These are phyloP conservation scores for Paxillus involutus DNA, from an alignment of 768 basidiomycete genomes.

Conservation along the genomic window DNA sequence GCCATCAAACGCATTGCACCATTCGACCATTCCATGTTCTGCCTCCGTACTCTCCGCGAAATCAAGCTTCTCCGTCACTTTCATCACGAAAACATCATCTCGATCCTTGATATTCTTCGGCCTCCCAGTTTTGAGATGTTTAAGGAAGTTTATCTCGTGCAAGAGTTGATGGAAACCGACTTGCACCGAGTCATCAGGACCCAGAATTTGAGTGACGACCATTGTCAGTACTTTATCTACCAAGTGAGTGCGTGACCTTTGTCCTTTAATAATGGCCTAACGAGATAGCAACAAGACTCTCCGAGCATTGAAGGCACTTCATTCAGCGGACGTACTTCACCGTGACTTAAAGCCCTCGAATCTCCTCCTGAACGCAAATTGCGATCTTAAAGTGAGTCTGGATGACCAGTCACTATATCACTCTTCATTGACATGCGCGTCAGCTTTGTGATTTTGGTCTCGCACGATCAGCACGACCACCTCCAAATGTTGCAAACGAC, in stretches of 20 bases:
- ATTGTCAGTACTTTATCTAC: slow-evolving; percentile 97
- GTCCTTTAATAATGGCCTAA: slow-evolving; percentile 1
- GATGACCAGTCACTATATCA: neutral
- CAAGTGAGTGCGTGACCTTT: slow-evolving; percentile 51
- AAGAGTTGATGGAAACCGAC: slow-evolving; percentile 90
- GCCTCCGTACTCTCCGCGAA: slow-evolving; percentile 79
- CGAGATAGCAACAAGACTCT: slow-evolving; percentile 54
- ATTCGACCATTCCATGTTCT: slow-evolving; percentile 94
- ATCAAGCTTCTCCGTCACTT: slow-evolving; percentile 92
- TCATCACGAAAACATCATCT: slow-evolving; percentile 87
- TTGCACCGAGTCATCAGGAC: slow-evolving; percentile 95
- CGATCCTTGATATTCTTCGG: slow-evolving; percentile 90
- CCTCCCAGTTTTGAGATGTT: slow-evolving; percentile 76
- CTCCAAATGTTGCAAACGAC: slow-evolving; percentile 70
- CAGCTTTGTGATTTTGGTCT: slow-evolving; percentile 88
- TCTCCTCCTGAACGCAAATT: slow-evolving; percentile 92
- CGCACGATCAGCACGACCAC: slow-evolving; percentile 74
- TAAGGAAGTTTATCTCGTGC: slow-evolving; percentile 78
- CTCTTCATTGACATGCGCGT: neutral
- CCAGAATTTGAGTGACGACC: slow-evolving; percentile 91
- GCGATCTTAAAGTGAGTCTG: slow-evolving; percentile 82
- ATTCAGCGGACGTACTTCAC: slow-evolving; percentile 92
- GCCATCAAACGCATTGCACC: slow-evolving; percentile 97
- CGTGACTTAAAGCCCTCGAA: slow-evolving; percentile 97
- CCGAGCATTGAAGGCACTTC: slow-evolving; percentile 90